These are phyloP conservation scores for Cercophora scortea DNA, from an alignment of 495 filamentous ascomycete genomes.

Conservation along the genomic window DNA sequence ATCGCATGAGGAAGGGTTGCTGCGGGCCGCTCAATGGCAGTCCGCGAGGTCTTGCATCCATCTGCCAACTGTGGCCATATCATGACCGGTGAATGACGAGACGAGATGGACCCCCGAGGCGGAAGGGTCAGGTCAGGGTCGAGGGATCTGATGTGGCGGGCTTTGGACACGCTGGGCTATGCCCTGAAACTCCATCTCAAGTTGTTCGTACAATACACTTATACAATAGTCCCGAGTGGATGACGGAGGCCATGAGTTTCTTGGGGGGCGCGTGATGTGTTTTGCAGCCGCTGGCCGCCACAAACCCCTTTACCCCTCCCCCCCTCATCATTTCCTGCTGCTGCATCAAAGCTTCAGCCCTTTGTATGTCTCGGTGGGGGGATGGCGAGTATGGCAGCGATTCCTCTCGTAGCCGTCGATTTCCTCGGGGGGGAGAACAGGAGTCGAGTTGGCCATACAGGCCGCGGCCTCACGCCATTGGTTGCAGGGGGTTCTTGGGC, in stretches of 20 bases:
- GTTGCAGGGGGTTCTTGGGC: slow-evolving; percentile 7
- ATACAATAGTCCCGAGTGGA: too few species aligned
- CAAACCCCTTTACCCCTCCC: slow-evolving; percentile 6
- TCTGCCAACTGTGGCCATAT: too few species aligned
- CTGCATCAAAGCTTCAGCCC: not conserved
- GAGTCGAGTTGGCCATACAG: slow-evolving; percentile 4
- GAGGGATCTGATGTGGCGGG: too few species aligned
- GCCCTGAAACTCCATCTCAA: too few species aligned
- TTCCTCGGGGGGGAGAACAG: not conserved
- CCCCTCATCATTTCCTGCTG: not conserved
- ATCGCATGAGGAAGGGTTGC: not conserved
- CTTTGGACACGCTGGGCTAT: too few species aligned
- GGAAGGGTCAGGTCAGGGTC: too few species aligned
- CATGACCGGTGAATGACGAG: too few species aligned
- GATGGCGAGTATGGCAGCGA: not conserved
- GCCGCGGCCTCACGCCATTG: not conserved
- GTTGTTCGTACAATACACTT: too few species aligned
- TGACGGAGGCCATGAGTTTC: too few species aligned
- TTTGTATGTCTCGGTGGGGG: not conserved
- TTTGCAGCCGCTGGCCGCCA: slow-evolving; percentile 15
- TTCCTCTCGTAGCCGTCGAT: not conserved
- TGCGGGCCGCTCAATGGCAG: too few species aligned
- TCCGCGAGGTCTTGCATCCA: too few species aligned
- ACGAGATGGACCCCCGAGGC: too few species aligned
- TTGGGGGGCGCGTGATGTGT: slow-evolving; percentile 21